These are phyloP conservation scores for Malassezia dermatis DNA, from an alignment of 1,284 basidiomycete genomes.

Conservation along the genomic window DNA sequence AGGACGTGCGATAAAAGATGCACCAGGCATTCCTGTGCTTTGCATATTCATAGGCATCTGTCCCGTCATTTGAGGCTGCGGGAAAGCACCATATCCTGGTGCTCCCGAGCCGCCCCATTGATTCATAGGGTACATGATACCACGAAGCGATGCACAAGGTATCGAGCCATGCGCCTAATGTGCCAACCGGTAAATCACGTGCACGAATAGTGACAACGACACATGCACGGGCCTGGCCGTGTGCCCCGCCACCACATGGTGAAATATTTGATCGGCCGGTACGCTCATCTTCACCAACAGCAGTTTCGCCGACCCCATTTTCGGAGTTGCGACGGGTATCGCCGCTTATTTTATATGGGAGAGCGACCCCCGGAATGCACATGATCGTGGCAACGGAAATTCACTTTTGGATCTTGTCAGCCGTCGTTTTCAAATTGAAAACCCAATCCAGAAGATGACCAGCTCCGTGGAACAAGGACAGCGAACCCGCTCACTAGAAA, in stretches of 20 bases:
- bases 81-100: conserved; percentile 19
- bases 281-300: background rate
- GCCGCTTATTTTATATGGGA: conserved; percentile 44
- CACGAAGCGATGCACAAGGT: background rate
- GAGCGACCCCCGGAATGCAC: conserved; percentile 32
- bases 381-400: conserved; percentile 27
- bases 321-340: conserved; percentile 37
- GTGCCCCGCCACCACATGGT: conserved; percentile 10
- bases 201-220: background rate
- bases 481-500: background rate
- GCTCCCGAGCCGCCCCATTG: conserved; percentile 31
- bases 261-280: conserved; percentile 22
- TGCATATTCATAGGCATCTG: conserved; percentile 27
- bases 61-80: conserved; percentile 31
- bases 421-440: conserved; percentile 15
- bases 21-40: conserved; percentile 27
- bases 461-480: background rate
- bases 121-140: conserved; percentile 35
- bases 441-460: background rate
- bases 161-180: background rate
- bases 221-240: background rate
- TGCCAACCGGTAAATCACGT: conserved; percentile 3
- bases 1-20: conserved; percentile 10
- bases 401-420: conserved; percentile 26
- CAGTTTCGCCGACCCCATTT: conserved; percentile 32